Conservation (phyloP, 208 protist genomes). For the Entamoeba moshkovskii region DNA sequence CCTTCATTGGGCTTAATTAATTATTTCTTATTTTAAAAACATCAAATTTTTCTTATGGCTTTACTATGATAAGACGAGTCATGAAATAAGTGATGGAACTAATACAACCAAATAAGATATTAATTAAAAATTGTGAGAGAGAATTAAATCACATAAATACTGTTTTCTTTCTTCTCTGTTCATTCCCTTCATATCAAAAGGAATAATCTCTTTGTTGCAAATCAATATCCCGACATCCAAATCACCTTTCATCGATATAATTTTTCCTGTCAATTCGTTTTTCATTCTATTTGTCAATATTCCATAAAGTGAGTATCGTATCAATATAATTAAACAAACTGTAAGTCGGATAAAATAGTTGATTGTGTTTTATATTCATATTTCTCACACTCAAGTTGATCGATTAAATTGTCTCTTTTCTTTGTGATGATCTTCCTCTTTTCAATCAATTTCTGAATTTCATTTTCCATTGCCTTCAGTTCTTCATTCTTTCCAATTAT, state of each 20-base stretch:
- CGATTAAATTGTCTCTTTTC: not conserved
- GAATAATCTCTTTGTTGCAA: not conserved
- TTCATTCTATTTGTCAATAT: not conserved
- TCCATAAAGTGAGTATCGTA: constrained; percentile 37
- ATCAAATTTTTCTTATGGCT: too few species aligned
- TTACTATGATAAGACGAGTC: too few species aligned
- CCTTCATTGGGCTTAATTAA: too few species aligned
- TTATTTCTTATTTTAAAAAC: too few species aligned
- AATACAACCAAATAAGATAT: too few species aligned
- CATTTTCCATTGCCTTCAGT: not conserved
- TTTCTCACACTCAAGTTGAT: not conserved
- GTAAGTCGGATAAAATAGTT: not conserved
- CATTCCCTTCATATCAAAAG: not conserved
- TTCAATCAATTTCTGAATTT: not conserved
- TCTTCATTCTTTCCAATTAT: not conserved
- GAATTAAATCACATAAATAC: not conserved
- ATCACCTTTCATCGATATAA: not conserved
- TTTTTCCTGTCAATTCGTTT: not conserved
- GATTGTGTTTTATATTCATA: not conserved
- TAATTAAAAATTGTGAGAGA: too few species aligned
- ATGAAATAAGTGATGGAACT: too few species aligned
- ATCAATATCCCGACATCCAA: not conserved
- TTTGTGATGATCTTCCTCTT: not conserved
- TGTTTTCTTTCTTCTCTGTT: not conserved
- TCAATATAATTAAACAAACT: not conserved